Base-by-base conservation (phyloP, 2,329 filamentous ascomycete genomes). In the Pochonia chlamydosporia region DNA sequence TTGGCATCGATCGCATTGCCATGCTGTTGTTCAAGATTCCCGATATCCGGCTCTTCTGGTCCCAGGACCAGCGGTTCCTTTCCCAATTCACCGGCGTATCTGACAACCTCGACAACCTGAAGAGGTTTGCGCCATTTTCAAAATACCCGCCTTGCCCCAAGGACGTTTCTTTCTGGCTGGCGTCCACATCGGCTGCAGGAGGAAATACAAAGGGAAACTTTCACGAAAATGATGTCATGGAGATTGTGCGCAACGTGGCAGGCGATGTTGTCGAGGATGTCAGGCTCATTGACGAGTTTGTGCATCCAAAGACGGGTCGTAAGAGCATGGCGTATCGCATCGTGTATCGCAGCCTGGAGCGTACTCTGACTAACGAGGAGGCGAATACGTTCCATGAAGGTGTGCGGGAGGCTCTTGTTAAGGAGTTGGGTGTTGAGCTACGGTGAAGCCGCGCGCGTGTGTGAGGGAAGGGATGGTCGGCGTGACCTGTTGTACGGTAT, bases 141-240 rank as follows among this genome's bases (percentile, higher is more conserved):
- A 96, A 90, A 67, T 82, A 95, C 65, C 93, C 93, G 1, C 82
- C 84, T 20, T 95, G 89, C 64, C 86, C 86, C 63, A 92, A 92
- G 68, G 93, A 99, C 64, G 86, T 97, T 10, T 87, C 91, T 1
- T 99, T 99, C 67, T 99, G 93, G 93, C 70, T 97, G 46, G 59
- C 51, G 5, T 54, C 59, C 24, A 54, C 71, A 66, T 70, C 73
- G 2, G 66, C 72, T 20, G 75, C 68, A 3, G 75, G 71, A 11
- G 76, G 75, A 24, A 74, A 69, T 45, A 59, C 66, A 59, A 49
- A 72, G 65, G 57, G 65, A 56, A 49, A 61, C 56, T 89, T 96
- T 62, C 92, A 97, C 65, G 91, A 95, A 64, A 97, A 97, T 68
- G 93, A 99, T 66, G 75, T 97, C 44, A 97, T 97, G 92, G 93